Conservation (phyloP, 2,329 filamentous ascomycete genomes). For the Penicillium sp. region DNA sequence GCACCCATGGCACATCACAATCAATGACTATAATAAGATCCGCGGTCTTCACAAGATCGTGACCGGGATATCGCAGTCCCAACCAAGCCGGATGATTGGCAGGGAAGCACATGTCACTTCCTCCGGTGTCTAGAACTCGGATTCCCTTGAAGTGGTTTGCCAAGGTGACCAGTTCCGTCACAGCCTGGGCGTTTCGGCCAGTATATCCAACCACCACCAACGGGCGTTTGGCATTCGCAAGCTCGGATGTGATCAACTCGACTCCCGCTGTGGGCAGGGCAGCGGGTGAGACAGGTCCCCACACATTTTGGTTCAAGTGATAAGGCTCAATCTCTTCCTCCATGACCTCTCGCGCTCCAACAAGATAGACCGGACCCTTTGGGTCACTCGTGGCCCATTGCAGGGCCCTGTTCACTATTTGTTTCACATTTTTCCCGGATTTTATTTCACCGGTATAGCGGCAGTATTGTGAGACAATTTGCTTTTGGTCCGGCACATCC, state of each 20-base stretch:
- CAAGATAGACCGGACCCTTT: slow-evolving; percentile 76
- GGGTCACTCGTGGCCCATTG: slow-evolving; percentile 79
- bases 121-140: slow-evolving; percentile 54
- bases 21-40: slow-evolving; percentile 85
- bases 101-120: slow-evolving; percentile 54
- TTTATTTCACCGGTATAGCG: slow-evolving; percentile 81
- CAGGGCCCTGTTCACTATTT: slow-evolving; percentile 81
- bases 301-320: slow-evolving; percentile 65
- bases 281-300: slow-evolving; percentile 69
- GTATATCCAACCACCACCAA: slow-evolving; percentile 54
- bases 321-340: slow-evolving; percentile 80
- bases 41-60: slow-evolving; percentile 71
- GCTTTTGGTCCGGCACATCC: slow-evolving; percentile 77
- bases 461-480: slow-evolving; percentile 82
- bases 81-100: slow-evolving; percentile 57
- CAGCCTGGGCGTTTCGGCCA: slow-evolving; percentile 47
- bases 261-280: slow-evolving; percentile 55
- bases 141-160: slow-evolving; percentile 51
- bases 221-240: slow-evolving; percentile 50
- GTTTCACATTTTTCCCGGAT: slow-evolving; percentile 81
- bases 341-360: slow-evolving; percentile 77
- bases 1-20: slow-evolving; percentile 92
- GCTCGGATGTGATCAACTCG: slow-evolving; percentile 43
- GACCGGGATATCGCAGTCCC: slow-evolving; percentile 71
- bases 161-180: slow-evolving; percentile 47